A percentile compares a stretch with the other conserved stretches of the same genome.
These are phyloP conservation scores for Rhodotorula diobovata DNA, from an alignment of 768 basidiomycete genomes.

Conservation along the genomic window DNA sequence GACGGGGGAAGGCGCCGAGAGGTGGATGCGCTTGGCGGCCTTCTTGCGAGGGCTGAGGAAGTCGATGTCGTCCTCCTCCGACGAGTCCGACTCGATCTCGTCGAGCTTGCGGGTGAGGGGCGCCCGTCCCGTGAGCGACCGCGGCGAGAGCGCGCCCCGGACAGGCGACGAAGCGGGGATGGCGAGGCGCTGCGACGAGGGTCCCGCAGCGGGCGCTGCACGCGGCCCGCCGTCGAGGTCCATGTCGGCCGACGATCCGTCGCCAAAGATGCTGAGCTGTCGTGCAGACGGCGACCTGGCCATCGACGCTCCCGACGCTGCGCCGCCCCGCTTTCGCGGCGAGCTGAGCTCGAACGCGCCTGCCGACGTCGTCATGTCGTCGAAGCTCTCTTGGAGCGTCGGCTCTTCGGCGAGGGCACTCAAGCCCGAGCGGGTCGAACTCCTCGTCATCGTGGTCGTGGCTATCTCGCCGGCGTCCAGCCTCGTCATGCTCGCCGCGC, in stretches of 20 bases:
- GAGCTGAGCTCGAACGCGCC: constrained; percentile 19
- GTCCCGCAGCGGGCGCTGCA: too few relatives aligned
- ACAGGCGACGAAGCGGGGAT: constrained; percentile 21
- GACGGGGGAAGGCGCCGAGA: neutral
- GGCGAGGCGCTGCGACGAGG: neutral
- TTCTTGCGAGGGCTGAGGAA: constrained; percentile 35
- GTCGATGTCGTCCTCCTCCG: constrained; percentile 34
- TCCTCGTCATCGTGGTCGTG: too few relatives aligned
- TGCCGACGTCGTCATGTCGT: neutral
- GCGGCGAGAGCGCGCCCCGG: constrained; percentile 20
- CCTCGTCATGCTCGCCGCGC: neutral
- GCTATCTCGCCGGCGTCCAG: neutral
- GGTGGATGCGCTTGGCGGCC: neutral
- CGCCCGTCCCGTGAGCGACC: constrained; percentile 2
- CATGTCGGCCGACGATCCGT: neutral
- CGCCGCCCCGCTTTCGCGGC: constrained; percentile 10
- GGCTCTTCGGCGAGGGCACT: neutral
- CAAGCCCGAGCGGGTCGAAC: neutral
- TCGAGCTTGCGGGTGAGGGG: constrained; percentile 17
- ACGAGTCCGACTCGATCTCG: constrained; percentile 15
- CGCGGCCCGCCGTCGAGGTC: neutral
- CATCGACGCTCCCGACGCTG: neutral
- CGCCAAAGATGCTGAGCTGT: neutral
- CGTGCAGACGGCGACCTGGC: neutral
- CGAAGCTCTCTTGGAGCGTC: neutral